These are phyloP conservation scores for Jacaranda copaia DNA, from an alignment of 257 asterid species.

Conservation along the genomic window DNA sequence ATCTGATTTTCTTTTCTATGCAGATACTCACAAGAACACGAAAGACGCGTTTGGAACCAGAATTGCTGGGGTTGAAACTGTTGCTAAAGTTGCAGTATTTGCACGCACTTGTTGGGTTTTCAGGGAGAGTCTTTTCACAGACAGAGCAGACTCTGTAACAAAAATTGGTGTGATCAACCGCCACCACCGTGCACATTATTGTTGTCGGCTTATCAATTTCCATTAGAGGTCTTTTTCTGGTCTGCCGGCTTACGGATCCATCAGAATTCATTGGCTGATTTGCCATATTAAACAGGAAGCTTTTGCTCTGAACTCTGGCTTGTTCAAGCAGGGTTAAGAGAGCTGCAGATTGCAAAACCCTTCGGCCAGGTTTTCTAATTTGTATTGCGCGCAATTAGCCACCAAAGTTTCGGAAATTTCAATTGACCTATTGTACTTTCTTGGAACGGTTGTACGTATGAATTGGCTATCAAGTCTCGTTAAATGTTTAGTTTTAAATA, in stretches of 20 bases:
- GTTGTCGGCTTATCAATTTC: constrained; percentile 59
- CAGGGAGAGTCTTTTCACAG: constrained; percentile 75
- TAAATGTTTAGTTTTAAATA: no score
- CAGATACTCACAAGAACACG: constrained; percentile 72
- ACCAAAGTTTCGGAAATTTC: neutral
- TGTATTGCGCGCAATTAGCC: neutral
- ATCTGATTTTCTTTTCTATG: neutral
- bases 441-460: no score
- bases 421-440: neutral
- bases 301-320: neutral
- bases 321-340: neutral
- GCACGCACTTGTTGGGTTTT: constrained; percentile 48
- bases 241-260: constrained; percentile 26
- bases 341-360: neutral
- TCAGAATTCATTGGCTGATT: constrained; percentile 37
- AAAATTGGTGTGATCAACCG: constrained; percentile 62
- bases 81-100: constrained; percentile 55
- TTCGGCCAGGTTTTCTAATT: neutral
- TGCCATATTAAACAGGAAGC: neutral
- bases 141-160: constrained; percentile 71
- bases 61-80: constrained; percentile 48
- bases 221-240: constrained; percentile 48
- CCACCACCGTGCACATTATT: constrained; percentile 62
- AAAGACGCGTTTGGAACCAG: constrained; percentile 74
- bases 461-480: no score